Evolutionary conservation across 1,139 yeast genomes (phyloP), one percentile per base, ranked within the genome.

Genomic region (Suhomyces atakaporum): DNA sequence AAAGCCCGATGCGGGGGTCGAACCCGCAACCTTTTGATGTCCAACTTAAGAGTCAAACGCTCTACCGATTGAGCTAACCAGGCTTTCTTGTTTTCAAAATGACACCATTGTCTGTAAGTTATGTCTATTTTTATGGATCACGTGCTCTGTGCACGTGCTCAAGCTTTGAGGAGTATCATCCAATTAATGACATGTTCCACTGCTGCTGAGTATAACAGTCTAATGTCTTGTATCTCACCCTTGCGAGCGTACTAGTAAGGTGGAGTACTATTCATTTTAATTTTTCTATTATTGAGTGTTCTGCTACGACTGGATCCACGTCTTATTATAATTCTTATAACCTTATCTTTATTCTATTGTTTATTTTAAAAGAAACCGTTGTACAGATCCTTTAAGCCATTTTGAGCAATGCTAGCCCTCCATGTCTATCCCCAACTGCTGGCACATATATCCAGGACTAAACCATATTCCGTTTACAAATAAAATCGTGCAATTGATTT

Each of bases 41-140:
- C 26, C 26, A 24, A 12, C 6, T 14, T 54, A 54, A 54, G 59
- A 54, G 58, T 54, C 58, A 53, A 53, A 54, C 53, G 58, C 58
- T 53, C 59, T 53, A 54, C 59, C 59, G 58, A 54, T 54, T 54
- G 58, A 54, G 50, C 50, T 44, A 46, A 39, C 50, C 50, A 46
- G 50, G 50, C 47, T 25, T 24, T 31, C 23, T 27, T 24, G 21
- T 14, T 16, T 14, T 6, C 11, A 4, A 14, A 15, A 15, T 9
- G 7, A 4, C 15, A n/a, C 14, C 13, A 7, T 10, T 12, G 19
- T 3, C 5, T 14, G 5, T 4, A 7, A 10, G 29, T 26, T 15
- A 6, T 10, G 19, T 16, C 7, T 6, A 25, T 5, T 16, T 13
- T 6, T 4, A 5, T 5, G 5, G n/a, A 22, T n/a, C 24, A 22